Percentiles rank a stretch among this genome's conserved stretches.
phyloP scores from a whole-genome alignment of 2,329 filamentous ascomycete genomes.

The Penicillium freii region DNA sequence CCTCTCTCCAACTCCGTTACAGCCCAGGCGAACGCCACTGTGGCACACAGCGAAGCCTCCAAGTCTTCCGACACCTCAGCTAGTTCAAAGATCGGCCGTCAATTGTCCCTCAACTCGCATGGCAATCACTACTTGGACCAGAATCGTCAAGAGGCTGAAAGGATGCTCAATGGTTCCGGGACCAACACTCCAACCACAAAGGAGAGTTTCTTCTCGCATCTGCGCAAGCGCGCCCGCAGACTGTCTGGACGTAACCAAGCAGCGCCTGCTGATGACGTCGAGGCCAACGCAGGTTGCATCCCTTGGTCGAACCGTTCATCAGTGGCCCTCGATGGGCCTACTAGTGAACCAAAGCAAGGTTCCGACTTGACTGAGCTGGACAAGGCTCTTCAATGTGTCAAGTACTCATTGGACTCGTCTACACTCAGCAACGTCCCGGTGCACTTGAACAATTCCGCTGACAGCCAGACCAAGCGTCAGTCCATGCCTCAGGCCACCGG shows the following conservation, averaged over 20 bases:
- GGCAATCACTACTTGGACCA: conserved; percentile 90
- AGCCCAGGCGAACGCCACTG: conserved; percentile 74
- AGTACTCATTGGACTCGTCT: conserved; percentile 56
- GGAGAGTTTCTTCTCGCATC: conserved; percentile 97
- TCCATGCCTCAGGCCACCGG: conserved; percentile 39
- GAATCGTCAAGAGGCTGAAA: conserved; percentile 86
- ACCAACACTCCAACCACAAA: conserved; percentile 75
- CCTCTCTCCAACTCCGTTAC: conserved; percentile 93
- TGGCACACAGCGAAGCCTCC: conserved; percentile 52
- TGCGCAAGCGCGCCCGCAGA: conserved; percentile 86
- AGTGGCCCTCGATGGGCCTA: conserved; percentile 67
- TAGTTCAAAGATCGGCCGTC: conserved; percentile 88
- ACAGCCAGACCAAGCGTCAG: conserved; percentile 36
- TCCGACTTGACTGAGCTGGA: conserved; percentile 61
- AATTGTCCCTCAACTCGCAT: conserved; percentile 86
- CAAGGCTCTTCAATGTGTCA: conserved; percentile 59
- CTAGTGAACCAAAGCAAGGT: conserved; percentile 46
- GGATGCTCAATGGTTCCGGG: conserved; percentile 78
- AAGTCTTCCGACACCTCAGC: conserved; percentile 29
- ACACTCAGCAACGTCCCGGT: conserved; percentile 39
- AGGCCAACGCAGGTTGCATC: conserved; percentile 87
- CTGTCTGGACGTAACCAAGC: conserved; percentile 89
- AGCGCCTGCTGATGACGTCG: conserved; percentile 80
- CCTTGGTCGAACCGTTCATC: conserved; percentile 88
- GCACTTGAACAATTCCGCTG: conserved; percentile 34